A percentile compares a stretch with the other conserved stretches of the same genome.
Conservation (phyloP, 768 basidiomycete genomes). For the Lactifluus subvellereus region DNA sequence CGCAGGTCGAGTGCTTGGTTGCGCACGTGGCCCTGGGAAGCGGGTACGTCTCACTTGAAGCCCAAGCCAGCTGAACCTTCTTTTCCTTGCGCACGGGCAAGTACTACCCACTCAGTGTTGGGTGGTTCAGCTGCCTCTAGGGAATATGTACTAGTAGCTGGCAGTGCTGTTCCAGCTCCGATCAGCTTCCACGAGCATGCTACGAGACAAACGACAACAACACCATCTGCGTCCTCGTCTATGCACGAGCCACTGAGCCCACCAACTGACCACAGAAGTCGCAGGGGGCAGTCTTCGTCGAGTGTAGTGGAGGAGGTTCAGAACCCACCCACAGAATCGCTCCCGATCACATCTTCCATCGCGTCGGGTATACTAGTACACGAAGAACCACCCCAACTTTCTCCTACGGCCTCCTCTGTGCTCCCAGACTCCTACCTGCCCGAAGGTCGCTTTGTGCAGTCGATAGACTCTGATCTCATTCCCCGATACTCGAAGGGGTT, state of each 20-base stretch:
- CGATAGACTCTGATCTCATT: slow-evolving; percentile 13
- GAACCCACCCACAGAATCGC: slow-evolving; percentile 8
- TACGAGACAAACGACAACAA: background rate
- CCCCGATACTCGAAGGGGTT: slow-evolving; percentile 5
- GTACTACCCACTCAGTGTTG: background rate
- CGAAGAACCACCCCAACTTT: background rate
- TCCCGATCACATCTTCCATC: background rate
- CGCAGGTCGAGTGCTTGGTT: background rate
- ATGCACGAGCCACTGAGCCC: background rate
- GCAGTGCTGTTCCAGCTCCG: slow-evolving; percentile 2
- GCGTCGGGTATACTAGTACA: no score
- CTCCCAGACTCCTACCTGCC: background rate
- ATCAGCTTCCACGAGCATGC: background rate
- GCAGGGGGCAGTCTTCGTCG: slow-evolving; percentile 1
- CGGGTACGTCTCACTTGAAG: background rate
- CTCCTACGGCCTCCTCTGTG: background rate
- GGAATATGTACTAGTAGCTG: background rate
- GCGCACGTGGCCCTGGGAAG: background rate
- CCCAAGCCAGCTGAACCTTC: background rate
- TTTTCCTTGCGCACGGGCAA: background rate
- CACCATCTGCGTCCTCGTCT: background rate
- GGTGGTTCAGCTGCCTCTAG: background rate
- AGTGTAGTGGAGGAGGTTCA: background rate
- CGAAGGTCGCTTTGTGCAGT: background rate
- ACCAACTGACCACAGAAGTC: background rate